These are phyloP conservation scores for Ramaria rubella DNA, from an alignment of 768 basidiomycete species.

Conservation along the genomic window DNA sequence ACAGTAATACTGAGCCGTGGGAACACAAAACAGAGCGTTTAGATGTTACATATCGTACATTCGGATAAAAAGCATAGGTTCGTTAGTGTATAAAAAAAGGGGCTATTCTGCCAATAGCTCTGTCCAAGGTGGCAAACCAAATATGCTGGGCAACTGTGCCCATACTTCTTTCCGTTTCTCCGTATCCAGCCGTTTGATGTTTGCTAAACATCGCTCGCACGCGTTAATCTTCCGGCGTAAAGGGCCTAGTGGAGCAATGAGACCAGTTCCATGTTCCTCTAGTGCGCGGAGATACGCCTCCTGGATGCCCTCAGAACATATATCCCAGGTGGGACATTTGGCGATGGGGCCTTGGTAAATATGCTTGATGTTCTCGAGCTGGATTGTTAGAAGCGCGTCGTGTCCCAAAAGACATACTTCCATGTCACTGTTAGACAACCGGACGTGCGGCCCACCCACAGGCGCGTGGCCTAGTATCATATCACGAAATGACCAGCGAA, in stretches of 20 bases:
- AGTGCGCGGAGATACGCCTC: background rate
- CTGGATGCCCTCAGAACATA: background rate
- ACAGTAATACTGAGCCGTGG: too few species aligned
- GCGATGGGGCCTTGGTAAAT: background rate
- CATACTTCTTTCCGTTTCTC: background rate
- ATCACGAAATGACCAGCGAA: background rate
- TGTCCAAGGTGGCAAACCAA: background rate
- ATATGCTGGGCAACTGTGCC: background rate
- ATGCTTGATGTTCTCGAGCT: background rate
- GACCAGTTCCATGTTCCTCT: background rate
- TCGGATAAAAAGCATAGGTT: too few species aligned
- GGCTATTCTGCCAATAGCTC: background rate
- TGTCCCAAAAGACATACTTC: background rate
- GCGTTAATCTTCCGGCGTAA: background rate
- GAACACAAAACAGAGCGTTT: too few species aligned
- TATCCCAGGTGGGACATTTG: background rate
- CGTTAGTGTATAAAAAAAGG: background rate
- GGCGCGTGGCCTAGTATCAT: background rate
- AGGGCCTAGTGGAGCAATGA: background rate
- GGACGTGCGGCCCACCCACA: background rate
- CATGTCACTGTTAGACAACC: background rate
- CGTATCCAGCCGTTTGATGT: background rate
- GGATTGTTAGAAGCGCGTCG: background rate
- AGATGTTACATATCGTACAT: too few species aligned
- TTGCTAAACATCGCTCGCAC: background rate